Percentiles rank a stretch among this genome's conserved stretches.
Conservation (phyloP, 768 basidiomycete genomes). For the Rhizopogon salebrosus region DNA sequence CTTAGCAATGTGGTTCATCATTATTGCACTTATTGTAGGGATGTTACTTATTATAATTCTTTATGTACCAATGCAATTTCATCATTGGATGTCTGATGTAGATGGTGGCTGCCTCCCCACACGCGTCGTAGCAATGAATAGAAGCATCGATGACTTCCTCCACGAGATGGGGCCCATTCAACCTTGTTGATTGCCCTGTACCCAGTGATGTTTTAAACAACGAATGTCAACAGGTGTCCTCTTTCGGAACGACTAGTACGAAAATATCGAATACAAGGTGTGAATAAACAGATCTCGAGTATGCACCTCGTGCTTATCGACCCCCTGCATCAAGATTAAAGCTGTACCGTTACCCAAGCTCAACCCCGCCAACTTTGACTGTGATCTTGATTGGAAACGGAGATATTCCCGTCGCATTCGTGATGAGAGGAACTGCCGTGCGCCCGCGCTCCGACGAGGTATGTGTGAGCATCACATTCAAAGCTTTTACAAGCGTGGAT, state of each 20-base stretch:
- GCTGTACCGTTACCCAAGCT: conserved; percentile 36
- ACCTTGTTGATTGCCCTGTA: too few species aligned
- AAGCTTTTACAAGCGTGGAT: conserved; percentile 55
- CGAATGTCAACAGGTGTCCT: neutral
- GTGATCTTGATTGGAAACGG: conserved; percentile 73
- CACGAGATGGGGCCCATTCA: too few species aligned
- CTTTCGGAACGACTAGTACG: neutral
- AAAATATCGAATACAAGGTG: neutral
- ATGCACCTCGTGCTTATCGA: neutral
- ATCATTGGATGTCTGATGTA: neutral
- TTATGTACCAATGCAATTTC: neutral
- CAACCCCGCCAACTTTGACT: conserved; percentile 64
- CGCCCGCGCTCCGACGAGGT: conserved; percentile 78
- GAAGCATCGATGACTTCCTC: too few species aligned
- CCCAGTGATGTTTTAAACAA: too few species aligned
- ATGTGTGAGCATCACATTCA: conserved; percentile 68
- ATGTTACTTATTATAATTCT: neutral
- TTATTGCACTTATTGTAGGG: neutral
- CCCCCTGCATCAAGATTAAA: neutral
- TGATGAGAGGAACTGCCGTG: conserved; percentile 71
- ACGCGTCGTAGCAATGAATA: neutral
- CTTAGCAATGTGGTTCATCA: neutral
- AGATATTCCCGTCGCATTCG: conserved; percentile 69
- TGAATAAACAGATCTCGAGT: neutral
- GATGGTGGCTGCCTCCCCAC: neutral